A percentile compares a stretch with the other conserved stretches of the same genome.
These are phyloP conservation scores for Kernera saxatilis DNA, from an alignment of 345 rosid genomes.

Conservation along the genomic window DNA sequence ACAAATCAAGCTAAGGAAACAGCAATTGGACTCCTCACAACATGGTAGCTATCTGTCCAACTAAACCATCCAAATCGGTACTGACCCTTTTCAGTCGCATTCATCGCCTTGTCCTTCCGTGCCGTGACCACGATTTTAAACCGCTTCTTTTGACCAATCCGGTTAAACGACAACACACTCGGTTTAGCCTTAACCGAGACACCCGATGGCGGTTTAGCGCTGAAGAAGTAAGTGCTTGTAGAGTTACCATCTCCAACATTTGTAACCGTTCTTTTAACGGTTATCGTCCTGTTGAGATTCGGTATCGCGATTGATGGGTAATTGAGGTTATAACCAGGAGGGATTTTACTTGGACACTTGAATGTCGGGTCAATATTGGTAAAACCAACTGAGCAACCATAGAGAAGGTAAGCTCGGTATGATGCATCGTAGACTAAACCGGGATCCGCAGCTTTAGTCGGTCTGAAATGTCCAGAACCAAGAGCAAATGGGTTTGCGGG, in stretches of 20 bases:
- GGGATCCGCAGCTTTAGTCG: conserved; percentile 59
- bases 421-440: conserved; percentile 79
- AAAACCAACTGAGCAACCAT: conserved; percentile 44
- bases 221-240: conserved; percentile 39
- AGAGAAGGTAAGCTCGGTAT: conserved; percentile 44
- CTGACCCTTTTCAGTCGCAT: conserved; percentile 23
- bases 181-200: conserved; percentile 47
- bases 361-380: conserved; percentile 20
- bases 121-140: conserved; percentile 43
- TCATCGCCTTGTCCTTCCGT: neutral
- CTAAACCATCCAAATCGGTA: conserved; percentile 73
- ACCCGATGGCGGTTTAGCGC: conserved; percentile 41
- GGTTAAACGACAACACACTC: conserved; percentile 36
- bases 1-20: conserved; percentile 40
- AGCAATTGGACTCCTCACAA: conserved; percentile 67
- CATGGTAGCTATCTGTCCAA: conserved; percentile 52
- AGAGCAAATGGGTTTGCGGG: conserved; percentile 50
- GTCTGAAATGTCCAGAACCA: conserved; percentile 69
- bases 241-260: conserved; percentile 52
- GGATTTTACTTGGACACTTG: conserved; percentile 37
- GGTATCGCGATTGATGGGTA: conserved; percentile 63
- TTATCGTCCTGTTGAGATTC: conserved; percentile 31
- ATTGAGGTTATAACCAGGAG: conserved; percentile 44
- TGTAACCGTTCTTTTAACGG: conserved; percentile 56
- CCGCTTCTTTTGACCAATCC: conserved; percentile 44